A percentile compares a stretch with the other conserved stretches of the same genome.
Evolutionary conservation across 2,329 filamentous ascomycete species (phyloP).

Genomic region (Pseudopyrenochaeta lycopersici): DNA sequence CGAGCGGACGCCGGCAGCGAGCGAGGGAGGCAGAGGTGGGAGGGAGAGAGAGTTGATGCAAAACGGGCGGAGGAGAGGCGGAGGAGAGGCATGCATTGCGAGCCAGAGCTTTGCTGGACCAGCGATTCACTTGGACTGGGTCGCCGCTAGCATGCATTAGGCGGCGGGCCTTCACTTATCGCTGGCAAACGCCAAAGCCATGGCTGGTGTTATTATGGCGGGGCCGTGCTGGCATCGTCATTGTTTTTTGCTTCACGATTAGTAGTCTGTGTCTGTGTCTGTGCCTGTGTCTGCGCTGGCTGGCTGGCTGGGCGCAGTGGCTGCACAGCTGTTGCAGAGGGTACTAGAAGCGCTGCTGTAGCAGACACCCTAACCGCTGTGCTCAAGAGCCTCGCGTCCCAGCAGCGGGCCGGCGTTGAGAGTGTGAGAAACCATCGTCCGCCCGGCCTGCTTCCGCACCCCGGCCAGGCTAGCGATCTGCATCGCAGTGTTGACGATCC

Average conservation of each 20-base stretch:
- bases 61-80: conserved; percentile 6
- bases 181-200: conserved; percentile 24
- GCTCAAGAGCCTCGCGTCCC: background rate
- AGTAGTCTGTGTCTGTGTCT: background rate
- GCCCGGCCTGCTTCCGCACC: conserved; percentile 13
- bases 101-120: conserved; percentile 23
- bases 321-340: background rate
- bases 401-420: background rate
- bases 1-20: conserved; percentile 32
- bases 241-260: conserved; percentile 29
- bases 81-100: conserved; percentile 12
- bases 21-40: conserved; percentile 2
- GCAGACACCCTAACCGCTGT: no score
- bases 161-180: conserved; percentile 26
- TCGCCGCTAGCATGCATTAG: conserved; percentile 26
- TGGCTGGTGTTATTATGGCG: conserved; percentile 24
- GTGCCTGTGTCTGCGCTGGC: background rate
- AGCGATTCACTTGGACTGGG: conserved; percentile 18
- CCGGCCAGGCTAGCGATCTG: conserved; percentile 18
- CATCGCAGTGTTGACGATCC: conserved; percentile 8
- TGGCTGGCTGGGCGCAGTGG: background rate
- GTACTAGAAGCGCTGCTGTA: no score
- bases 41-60: background rate
- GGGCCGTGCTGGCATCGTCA: conserved; percentile 33
- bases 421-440: background rate